A percentile compares a stretch with the other conserved stretches of the same genome.
phyloP scores from a whole-genome alignment of 75 land plant species.

The Pinus taeda region DNA sequence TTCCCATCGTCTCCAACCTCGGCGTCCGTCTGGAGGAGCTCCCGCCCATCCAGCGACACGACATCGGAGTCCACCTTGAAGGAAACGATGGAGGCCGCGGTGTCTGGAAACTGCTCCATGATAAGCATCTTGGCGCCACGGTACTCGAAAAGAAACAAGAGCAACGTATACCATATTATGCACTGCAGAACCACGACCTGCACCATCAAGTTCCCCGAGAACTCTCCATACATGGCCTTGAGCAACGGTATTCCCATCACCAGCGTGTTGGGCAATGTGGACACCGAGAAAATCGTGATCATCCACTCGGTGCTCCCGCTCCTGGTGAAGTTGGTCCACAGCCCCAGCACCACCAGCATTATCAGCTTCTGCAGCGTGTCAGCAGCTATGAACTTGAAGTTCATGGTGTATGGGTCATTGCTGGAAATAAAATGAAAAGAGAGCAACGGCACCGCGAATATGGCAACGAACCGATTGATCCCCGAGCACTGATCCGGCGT shows the following conservation, averaged over 20 bases:
- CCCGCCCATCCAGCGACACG: slow-evolving; percentile 78
- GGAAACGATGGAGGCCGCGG: slow-evolving; percentile 75
- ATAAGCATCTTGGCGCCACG: slow-evolving; percentile 73
- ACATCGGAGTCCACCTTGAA: slow-evolving; percentile 90
- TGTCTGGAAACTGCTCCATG: slow-evolving; percentile 87
- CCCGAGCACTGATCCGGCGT: slow-evolving; percentile 88
- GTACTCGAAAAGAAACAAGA: slow-evolving; percentile 83
- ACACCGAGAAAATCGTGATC: slow-evolving; percentile 77
- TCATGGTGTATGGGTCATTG: slow-evolving; percentile 84
- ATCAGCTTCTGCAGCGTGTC: slow-evolving; percentile 77
- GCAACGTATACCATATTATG: slow-evolving; percentile 87
- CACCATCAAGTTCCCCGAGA: slow-evolving; percentile 67
- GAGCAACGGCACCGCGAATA: slow-evolving; percentile 91
- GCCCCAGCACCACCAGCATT: slow-evolving; percentile 41
- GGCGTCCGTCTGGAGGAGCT: slow-evolving; percentile 73
- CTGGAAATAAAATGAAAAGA: slow-evolving; percentile 85
- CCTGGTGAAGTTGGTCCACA: slow-evolving; percentile 51
- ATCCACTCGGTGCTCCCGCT: slow-evolving; percentile 79
- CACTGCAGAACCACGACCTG: slow-evolving; percentile 91
- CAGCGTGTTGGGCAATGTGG: slow-evolving; percentile 84
- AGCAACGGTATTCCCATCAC: slow-evolving; percentile 93
- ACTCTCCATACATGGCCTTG: slow-evolving; percentile 77
- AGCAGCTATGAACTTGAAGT: slow-evolving; percentile 76
- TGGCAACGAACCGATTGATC: slow-evolving; percentile 87
- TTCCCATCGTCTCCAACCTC: slow-evolving; percentile 91